These are phyloP conservation scores for Didymella keratinophila DNA, from an alignment of 2,329 filamentous ascomycete genomes.

Conservation along the genomic window DNA sequence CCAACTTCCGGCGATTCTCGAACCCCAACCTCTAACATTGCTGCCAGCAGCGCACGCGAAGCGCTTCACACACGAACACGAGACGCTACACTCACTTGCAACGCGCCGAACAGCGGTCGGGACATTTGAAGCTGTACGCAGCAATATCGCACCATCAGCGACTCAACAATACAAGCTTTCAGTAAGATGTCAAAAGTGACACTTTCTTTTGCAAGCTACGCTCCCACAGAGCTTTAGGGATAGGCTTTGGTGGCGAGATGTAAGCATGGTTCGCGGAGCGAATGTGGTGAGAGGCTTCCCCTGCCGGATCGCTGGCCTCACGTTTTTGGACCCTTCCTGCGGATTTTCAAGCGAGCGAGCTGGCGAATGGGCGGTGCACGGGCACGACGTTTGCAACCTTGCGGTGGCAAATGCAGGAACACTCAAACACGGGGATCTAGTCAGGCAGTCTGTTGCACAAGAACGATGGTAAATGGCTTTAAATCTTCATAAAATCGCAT, in stretches of 20 bases:
- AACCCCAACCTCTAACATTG: neutral
- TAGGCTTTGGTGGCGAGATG: neutral
- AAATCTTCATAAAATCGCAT: neutral
- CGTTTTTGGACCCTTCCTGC: neutral
- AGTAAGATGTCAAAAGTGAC: neutral
- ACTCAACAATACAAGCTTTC: neutral
- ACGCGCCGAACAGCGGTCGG: neutral
- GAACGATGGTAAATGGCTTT: neutral
- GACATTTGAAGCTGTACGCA: neutral
- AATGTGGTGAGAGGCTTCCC: neutral
- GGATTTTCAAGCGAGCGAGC: neutral
- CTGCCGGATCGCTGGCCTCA: neutral
- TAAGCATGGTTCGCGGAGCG: neutral
- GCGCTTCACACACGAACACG: neutral
- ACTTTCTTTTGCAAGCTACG: neutral
- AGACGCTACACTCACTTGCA: neutral
- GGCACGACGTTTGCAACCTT: neutral
- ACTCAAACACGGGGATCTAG: neutral
- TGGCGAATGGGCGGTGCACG: neutral
- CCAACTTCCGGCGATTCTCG: neutral
- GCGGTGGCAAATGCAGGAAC: neutral
- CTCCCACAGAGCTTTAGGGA: neutral
- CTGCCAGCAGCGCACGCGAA: neutral
- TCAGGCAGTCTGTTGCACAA: neutral
- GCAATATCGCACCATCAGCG: neutral